A percentile compares a stretch with the other conserved stretches of the same genome.
Conservation (phyloP, 805 yeast genomes). For the Saccharomycopsis oosterbeekiorum region DNA sequence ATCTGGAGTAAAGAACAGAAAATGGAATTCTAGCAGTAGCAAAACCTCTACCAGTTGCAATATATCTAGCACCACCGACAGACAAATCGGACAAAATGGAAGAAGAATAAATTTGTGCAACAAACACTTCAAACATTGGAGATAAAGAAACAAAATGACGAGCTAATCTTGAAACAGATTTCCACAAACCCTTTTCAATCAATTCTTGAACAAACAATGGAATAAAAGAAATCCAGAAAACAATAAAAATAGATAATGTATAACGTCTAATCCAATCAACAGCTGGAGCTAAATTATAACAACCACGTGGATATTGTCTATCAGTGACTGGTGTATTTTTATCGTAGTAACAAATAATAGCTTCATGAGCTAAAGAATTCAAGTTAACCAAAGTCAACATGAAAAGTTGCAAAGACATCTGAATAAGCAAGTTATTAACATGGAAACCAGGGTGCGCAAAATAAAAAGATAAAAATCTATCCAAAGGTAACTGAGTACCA, state of each 20-base stretch:
- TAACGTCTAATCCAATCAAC: conserved; percentile 83
- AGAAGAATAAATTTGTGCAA: conserved; percentile 83
- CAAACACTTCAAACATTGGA: conserved; percentile 91
- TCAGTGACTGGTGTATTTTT: conserved; percentile 64
- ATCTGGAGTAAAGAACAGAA: conserved; percentile 60
- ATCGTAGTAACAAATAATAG: conserved; percentile 58
- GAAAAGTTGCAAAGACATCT: conserved; percentile 78
- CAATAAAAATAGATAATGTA: conserved; percentile 82
- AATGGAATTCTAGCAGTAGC: conserved; percentile 78
- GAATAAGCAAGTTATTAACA: conserved; percentile 78
- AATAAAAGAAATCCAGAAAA: conserved; percentile 83
- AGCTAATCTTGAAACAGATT: conserved; percentile 59
- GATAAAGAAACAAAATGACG: conserved; percentile 74
- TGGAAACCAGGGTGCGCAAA: conserved; percentile 98
- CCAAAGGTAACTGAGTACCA: conserved; percentile 84
- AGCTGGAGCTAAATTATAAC: conserved; percentile 80
- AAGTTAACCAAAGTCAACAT: conserved; percentile 70
- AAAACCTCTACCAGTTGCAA: conserved; percentile 90
- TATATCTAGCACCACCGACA: conserved; percentile 87
- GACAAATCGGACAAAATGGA: conserved; percentile 66
- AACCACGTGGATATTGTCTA: conserved; percentile 66
- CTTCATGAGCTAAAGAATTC: conserved; percentile 69
- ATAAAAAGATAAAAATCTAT: conserved; percentile 82
- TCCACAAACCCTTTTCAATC: conserved; percentile 75
- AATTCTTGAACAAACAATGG: conserved; percentile 84